Percentiles rank a stretch among this genome's conserved stretches.
Evolutionary conservation across 192 early-diverging fungal species (phyloP).

Genomic region (Umbelopsis vinacea): DNA sequence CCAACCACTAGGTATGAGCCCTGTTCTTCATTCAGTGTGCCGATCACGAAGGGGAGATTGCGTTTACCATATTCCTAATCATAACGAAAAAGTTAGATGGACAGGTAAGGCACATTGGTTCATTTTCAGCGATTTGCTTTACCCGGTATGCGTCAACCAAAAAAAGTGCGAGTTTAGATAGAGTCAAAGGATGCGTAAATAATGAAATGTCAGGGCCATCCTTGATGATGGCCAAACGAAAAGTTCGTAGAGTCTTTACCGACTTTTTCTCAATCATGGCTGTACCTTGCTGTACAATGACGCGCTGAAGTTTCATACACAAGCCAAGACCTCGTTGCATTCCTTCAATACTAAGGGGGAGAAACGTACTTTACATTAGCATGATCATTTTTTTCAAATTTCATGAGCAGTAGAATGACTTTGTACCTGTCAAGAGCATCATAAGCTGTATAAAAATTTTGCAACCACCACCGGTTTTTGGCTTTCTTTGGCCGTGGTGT

Average conservation of each 20-base stretch:
- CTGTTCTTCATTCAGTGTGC: conserved; percentile 64
- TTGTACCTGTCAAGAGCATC: conserved; percentile 74
- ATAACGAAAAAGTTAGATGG: conserved; percentile 29
- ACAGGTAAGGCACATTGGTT: neutral
- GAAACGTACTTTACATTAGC: neutral
- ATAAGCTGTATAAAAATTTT: conserved; percentile 88
- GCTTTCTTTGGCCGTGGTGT: neutral
- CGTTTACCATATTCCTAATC: conserved; percentile 68
- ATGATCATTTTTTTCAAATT: neutral
- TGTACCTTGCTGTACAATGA: conserved; percentile 77
- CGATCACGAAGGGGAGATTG: conserved; percentile 80
- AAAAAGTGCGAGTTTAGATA: conserved; percentile 83
- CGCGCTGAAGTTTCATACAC: conserved; percentile 76
- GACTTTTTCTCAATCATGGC: conserved; percentile 81
- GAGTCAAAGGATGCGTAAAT: conserved; percentile 64
- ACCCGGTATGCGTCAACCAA: conserved; percentile 79
- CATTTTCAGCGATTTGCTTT: neutral
- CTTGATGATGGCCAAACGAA: conserved; percentile 75
- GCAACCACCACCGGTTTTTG: conserved; percentile 62
- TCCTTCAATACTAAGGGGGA: conserved; percentile 16
- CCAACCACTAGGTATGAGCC: conserved; percentile 77
- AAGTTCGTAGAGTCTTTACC: conserved; percentile 72
- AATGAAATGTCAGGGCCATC: conserved; percentile 55
- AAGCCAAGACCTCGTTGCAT: conserved; percentile 67
- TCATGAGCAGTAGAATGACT: neutral